phyloP scores from a whole-genome alignment of 1,284 basidiomycete species.

The Cutaneotrichosporon cavernicola region DNA sequence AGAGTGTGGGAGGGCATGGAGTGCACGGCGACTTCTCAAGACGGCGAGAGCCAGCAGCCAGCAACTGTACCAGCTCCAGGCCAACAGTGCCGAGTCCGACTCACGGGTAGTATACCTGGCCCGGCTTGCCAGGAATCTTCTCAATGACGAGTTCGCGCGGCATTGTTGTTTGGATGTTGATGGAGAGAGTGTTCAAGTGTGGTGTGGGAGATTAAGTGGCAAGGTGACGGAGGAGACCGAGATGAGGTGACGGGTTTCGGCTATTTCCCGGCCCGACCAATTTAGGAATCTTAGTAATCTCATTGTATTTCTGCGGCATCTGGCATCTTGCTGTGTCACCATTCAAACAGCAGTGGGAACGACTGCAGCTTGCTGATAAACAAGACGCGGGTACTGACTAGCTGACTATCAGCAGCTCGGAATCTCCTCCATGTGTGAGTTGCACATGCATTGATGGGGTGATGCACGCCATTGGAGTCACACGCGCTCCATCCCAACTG shows the following conservation, averaged over 20 bases:
- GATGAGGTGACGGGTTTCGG: background rate
- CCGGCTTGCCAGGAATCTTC: slow-evolving; percentile 25
- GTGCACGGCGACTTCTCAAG: no score
- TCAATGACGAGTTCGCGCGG: slow-evolving; percentile 23
- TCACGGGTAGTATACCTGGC: slow-evolving; percentile 28
- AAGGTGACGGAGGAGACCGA: background rate
- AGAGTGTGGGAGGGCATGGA: no score
- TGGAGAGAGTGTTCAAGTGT: background rate
- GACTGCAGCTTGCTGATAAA: no score
- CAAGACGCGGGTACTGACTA: no score
- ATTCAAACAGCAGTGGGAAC: no score
- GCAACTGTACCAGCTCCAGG: no score
- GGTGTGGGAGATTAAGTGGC: background rate
- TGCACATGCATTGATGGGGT: no score
- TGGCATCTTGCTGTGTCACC: no score
- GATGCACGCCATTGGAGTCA: no score
- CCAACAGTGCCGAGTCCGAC: background rate
- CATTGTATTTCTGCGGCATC: background rate
- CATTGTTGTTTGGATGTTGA: slow-evolving; percentile 1
- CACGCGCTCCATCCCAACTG: background rate
- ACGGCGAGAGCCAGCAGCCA: background rate
- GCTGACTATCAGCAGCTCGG: no score
- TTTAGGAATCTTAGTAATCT: background rate
- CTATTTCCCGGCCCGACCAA: background rate
- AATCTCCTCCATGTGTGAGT: no score